Conservation (phyloP, 2,329 filamentous ascomycete species). For the Penicillium polonicum region DNA sequence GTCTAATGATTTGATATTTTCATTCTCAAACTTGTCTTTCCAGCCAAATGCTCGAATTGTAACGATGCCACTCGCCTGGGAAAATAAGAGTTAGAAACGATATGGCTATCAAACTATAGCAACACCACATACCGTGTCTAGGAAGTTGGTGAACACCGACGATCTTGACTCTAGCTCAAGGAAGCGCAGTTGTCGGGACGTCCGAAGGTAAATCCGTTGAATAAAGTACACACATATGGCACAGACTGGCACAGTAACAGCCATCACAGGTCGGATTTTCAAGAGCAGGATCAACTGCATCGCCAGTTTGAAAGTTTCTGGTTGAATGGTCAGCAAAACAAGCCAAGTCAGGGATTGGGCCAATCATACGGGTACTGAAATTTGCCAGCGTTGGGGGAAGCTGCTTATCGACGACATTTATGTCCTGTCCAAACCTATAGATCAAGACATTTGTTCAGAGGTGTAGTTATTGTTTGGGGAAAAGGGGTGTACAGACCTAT, state of each 20-base stretch:
- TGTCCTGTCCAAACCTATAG: conserved; percentile 3
- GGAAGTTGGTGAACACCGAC: neutral
- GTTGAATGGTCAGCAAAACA: neutral
- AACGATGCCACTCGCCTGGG: neutral
- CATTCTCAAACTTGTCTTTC: neutral
- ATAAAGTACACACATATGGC: neutral
- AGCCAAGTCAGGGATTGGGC: neutral
- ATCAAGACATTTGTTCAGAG: neutral
- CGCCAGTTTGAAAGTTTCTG: neutral
- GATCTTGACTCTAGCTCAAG: conserved; percentile 4
- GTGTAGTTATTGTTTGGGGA: neutral
- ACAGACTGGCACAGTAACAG: neutral
- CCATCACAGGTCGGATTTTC: neutral
- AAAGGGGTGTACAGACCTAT: neutral
- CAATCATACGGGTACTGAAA: neutral
- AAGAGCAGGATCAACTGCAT: neutral
- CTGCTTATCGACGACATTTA: conserved; percentile 2
- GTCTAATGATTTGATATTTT: neutral
- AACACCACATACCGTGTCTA: neutral
- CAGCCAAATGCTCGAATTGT: neutral
- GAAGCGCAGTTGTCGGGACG: conserved; percentile 5
- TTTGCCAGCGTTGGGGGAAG: conserved; percentile 1
- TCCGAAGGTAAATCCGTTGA: conserved; percentile 4
- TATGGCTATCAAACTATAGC: neutral
- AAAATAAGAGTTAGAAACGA: neutral